Percentiles rank a stretch among this genome's conserved stretches.
Conservation (phyloP, 176 grass and related monocot species). For the Rhynchospora tenuis region DNA sequence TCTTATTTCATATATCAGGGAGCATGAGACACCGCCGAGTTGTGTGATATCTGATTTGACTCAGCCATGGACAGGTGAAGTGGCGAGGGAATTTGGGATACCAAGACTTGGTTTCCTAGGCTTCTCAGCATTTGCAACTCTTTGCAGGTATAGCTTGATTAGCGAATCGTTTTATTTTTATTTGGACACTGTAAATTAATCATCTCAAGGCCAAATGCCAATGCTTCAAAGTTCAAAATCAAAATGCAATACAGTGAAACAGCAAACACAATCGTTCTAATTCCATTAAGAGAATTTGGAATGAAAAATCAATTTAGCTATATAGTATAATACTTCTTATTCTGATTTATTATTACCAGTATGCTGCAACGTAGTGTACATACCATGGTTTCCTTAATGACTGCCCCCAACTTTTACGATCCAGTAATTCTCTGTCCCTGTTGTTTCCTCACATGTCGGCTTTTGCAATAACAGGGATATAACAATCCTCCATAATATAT, state of each 20-base stretch:
- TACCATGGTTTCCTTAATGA: too few relatives aligned
- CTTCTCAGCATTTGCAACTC: slow-evolving; percentile 13
- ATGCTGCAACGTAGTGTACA: background rate
- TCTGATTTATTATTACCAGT: background rate
- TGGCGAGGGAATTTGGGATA: slow-evolving; percentile 22
- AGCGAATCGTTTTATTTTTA: background rate
- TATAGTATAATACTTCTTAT: background rate
- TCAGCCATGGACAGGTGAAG: slow-evolving; percentile 19
- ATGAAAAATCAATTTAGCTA: background rate
- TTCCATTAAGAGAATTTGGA: background rate
- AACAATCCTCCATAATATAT: background rate
- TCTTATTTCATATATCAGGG: slow-evolving; percentile 18
- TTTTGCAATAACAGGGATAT: slow-evolving; percentile 19
- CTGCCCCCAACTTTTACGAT: background rate
- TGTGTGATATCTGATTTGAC: slow-evolving; percentile 23
- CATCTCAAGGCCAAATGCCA: background rate
- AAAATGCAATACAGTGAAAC: background rate
- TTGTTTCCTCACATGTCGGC: slow-evolving; percentile 1
- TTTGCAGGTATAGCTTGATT: slow-evolving; percentile 9
- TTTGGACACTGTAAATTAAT: background rate
- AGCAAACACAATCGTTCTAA: background rate
- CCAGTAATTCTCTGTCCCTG: background rate
- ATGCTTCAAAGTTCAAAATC: background rate
- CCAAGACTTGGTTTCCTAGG: slow-evolving; percentile 23
- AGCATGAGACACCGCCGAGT: slow-evolving; percentile 12